These are phyloP conservation scores for Thermoascus crustaceus DNA, from an alignment of 2,329 filamentous ascomycete genomes.

Conservation along the genomic window DNA sequence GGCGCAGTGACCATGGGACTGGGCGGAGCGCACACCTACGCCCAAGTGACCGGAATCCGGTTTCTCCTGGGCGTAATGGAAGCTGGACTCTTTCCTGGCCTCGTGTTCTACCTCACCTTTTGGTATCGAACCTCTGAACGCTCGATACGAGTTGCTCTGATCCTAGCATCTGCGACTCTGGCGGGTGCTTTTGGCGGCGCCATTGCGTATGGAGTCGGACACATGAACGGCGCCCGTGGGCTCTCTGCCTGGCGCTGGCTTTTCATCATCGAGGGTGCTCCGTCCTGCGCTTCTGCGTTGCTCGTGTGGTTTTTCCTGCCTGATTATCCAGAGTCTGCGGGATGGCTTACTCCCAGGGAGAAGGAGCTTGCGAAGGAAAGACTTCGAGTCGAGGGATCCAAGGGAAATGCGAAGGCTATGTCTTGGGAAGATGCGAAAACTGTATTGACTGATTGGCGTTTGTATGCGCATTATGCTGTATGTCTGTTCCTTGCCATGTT, in stretches of 20 bases:
- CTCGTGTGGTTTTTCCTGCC: conserved; percentile 24
- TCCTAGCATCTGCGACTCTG: conserved; percentile 48
- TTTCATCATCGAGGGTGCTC: conserved; percentile 13
- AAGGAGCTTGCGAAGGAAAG: conserved; percentile 8
- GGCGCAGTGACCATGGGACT: conserved; percentile 42
- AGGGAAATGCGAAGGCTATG: conserved; percentile 10
- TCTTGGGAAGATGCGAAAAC: conserved; percentile 12
- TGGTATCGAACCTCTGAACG: conserved; percentile 51
- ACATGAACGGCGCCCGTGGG: conserved; percentile 26
- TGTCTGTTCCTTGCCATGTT: conserved; percentile 10
- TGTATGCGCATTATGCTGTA: conserved; percentile 40
- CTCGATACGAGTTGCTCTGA: conserved; percentile 50
- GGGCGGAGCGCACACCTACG: conserved; percentile 37
- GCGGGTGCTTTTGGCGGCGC: conserved; percentile 48
- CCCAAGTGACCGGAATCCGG: conserved; percentile 37
- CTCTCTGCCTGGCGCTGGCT: conserved; percentile 17
- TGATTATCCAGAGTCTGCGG: conserved; percentile 25
- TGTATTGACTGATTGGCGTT: conserved; percentile 11
- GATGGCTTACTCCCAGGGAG: conserved; percentile 21
- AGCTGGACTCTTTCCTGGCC: conserved; percentile 43
- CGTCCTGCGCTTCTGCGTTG: conserved; percentile 13
- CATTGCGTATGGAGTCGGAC: conserved; percentile 45
- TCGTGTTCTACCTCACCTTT: conserved; percentile 44
- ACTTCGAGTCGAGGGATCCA: conserved; percentile 10
- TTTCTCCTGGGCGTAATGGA: conserved; percentile 46